phyloP scores from a whole-genome alignment of 495 filamentous ascomycete genomes.

The Pseudevernia furfuracea region DNA sequence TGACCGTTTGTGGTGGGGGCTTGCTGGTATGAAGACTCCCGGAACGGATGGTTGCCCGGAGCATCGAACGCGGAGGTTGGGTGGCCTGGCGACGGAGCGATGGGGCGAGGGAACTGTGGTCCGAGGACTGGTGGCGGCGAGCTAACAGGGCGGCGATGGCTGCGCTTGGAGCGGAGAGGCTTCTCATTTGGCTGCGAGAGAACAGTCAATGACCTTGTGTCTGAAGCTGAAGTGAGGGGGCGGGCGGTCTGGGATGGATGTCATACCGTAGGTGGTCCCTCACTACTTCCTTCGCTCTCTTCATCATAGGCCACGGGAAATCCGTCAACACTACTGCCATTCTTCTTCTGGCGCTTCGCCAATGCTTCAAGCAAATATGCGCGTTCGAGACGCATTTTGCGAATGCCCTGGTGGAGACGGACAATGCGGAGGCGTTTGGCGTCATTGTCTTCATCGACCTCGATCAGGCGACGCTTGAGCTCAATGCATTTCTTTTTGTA shows the following conservation, averaged over 20 bases:
- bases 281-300: slow-evolving; percentile 28
- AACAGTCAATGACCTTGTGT: slow-evolving; percentile 19
- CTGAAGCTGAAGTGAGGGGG: neutral
- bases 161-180: slow-evolving; percentile 79
- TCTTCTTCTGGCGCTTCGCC: slow-evolving; percentile 62
- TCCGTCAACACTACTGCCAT: slow-evolving; percentile 30
- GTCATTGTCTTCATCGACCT: slow-evolving; percentile 86
- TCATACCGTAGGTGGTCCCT: slow-evolving; percentile 25
- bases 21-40: slow-evolving; percentile 19
- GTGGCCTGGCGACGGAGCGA: slow-evolving; percentile 19
- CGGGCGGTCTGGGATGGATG: neutral
- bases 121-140: slow-evolving; percentile 20
- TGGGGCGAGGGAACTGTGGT: slow-evolving; percentile 25
- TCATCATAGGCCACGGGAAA: slow-evolving; percentile 22
- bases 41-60: slow-evolving; percentile 13
- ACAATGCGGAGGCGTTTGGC: slow-evolving; percentile 64
- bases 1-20: slow-evolving; percentile 19
- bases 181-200: slow-evolving; percentile 72
- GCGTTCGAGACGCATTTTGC: slow-evolving; percentile 85
- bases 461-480: slow-evolving; percentile 79
- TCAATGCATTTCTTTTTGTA: slow-evolving; percentile 97
- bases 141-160: slow-evolving; percentile 25
- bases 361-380: slow-evolving; percentile 86
- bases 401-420: slow-evolving; percentile 73
- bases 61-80: slow-evolving; percentile 20